Conservation (phyloP, 768 basidiomycete genomes). For the Cystobasidium ongulense region DNA sequence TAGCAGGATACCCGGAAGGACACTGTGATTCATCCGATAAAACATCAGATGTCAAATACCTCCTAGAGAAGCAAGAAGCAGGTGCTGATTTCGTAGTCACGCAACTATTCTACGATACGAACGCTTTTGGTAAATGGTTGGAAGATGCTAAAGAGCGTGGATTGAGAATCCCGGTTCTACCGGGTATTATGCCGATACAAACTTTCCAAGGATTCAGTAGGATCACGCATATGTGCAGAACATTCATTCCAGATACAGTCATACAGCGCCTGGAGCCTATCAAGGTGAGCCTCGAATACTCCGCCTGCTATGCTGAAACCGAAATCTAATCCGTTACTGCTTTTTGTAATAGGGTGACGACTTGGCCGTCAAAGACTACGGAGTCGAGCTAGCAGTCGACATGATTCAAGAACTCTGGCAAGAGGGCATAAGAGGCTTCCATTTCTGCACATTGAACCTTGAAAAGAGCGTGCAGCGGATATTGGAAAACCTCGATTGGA, state of each 20-base stretch:
- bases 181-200: slow-evolving; percentile 96
- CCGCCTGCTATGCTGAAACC: neutral
- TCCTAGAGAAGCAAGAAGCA: slow-evolving; percentile 82
- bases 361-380: slow-evolving; percentile 85
- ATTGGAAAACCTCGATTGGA: slow-evolving; percentile 56
- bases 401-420: slow-evolving; percentile 59
- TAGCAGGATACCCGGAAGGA: slow-evolving; percentile 85
- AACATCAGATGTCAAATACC: slow-evolving; percentile 50
- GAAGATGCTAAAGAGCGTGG: slow-evolving; percentile 58
- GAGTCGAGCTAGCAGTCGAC: slow-evolving; percentile 71
- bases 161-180: slow-evolving; percentile 79
- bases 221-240: slow-evolving; percentile 78
- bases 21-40: slow-evolving; percentile 63
- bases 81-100: slow-evolving; percentile 95
- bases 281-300: slow-evolving; percentile 52
- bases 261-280: slow-evolving; percentile 64
- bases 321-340: neutral
- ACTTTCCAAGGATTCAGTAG: slow-evolving; percentile 89
- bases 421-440: slow-evolving; percentile 71
- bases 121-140: slow-evolving; percentile 73
- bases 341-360: slow-evolving; percentile 65
- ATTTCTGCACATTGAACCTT: slow-evolving; percentile 93
- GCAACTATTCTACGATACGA: slow-evolving; percentile 93
- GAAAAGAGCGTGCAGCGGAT: slow-evolving; percentile 88
- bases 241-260: slow-evolving; percentile 61